phyloP scores from a whole-genome alignment of 257 asterid species.

The Ligustrum vulgare region DNA sequence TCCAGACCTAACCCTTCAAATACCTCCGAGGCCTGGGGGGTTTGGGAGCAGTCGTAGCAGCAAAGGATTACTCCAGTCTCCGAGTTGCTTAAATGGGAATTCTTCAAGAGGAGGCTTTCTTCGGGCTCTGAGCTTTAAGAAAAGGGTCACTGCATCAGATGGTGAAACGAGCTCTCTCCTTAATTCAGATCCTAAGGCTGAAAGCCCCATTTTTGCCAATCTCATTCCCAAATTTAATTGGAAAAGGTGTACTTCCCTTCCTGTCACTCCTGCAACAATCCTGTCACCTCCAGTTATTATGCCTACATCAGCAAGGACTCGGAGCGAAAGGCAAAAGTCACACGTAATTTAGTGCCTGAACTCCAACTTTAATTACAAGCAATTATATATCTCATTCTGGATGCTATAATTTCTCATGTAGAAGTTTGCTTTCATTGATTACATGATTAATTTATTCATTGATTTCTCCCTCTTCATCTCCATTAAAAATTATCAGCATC shows the following conservation, averaged over 20 bases:
- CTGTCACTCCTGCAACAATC: conserved; percentile 63
- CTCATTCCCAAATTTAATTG: conserved; percentile 32
- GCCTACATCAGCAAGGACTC: conserved; percentile 49
- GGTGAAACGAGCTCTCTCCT: conserved; percentile 75
- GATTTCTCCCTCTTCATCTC: no score
- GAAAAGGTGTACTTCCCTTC: conserved; percentile 77
- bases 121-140: conserved; percentile 73
- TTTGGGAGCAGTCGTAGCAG: conserved; percentile 45
- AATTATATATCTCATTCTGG: conserved; percentile 4
- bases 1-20: conserved; percentile 63
- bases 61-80: conserved; percentile 37
- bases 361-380: conserved; percentile 7
- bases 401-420: not conserved
- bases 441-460: no score
- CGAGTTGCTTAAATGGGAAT: conserved; percentile 30
- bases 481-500: no score
- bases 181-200: conserved; percentile 46
- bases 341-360: conserved; percentile 45
- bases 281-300: conserved; percentile 51
- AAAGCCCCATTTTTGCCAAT: conserved; percentile 54
- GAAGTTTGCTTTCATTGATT: conserved; percentile 1
- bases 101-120: conserved; percentile 58
- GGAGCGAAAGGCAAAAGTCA: conserved; percentile 51
- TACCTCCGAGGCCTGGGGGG: conserved; percentile 59
- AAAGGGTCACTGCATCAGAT: conserved; percentile 32